phyloP scores from a whole-genome alignment of 495 filamentous ascomycete species.

The Talaromyces nanjingensis region DNA sequence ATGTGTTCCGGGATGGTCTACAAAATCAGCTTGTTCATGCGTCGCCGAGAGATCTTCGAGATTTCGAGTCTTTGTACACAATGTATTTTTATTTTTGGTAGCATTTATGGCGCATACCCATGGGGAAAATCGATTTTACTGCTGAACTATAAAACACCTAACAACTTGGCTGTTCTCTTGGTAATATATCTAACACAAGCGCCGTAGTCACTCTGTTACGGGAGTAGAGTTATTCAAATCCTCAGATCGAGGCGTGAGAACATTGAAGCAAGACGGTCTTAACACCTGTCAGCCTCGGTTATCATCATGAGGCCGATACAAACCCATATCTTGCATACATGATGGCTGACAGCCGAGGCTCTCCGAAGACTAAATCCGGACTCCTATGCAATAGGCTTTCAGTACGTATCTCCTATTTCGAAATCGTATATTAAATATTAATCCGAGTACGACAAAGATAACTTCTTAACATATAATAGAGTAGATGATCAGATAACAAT shows the following conservation, averaged over 20 bases:
- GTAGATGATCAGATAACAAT: background rate
- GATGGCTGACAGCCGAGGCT: background rate
- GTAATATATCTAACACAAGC: background rate
- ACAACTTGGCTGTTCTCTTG: background rate
- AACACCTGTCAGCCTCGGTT: background rate
- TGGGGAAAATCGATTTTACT: background rate
- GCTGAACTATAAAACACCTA: background rate
- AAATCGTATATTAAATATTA: background rate
- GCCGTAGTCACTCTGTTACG: background rate
- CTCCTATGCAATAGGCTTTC: background rate
- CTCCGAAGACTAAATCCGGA: background rate
- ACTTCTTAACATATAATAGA: background rate
- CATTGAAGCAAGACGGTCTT: background rate
- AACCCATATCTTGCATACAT: background rate
- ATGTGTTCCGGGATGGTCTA: background rate
- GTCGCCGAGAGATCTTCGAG: background rate
- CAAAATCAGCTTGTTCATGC: background rate
- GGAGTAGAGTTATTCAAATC: background rate
- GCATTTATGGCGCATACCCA: background rate
- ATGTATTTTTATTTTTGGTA: slow-evolving; percentile 3
- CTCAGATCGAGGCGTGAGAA: background rate
- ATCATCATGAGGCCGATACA: background rate
- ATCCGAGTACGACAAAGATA: too few relatives aligned
- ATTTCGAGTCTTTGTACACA: background rate
- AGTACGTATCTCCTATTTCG: background rate